Evolutionary conservation across 2,329 filamentous ascomycete genomes (phyloP), one percentile per base, ranked within the genome.

Genomic region (Exophiala sp.): DNA sequence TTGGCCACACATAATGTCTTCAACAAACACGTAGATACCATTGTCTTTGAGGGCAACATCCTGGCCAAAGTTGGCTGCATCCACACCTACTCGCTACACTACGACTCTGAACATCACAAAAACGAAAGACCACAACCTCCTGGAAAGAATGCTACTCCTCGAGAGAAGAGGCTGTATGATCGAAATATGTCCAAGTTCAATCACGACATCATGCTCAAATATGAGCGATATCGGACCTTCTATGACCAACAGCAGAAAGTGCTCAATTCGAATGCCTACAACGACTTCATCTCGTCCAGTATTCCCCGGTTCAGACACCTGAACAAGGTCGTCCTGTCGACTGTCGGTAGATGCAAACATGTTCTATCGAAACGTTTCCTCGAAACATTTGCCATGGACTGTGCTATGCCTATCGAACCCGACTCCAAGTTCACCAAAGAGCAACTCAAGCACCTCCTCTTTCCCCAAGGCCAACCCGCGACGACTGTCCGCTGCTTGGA

Each of bases 121-220:
- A 19, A 30, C 19, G 53, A 54, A 13, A 50, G 46, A 40, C 56
- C 58, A 21, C 42, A n/a, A 16, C 41, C 48, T 7, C 57, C 53
- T 16, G 29, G 34, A 14, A 29, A 39, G 14, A 14, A 48, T 37
- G 55, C 53, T 13, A 46, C 51, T 6, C 38, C 43, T 10, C 55
- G 58, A 32, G 56, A 56, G 39, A 46, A 39, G 27, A 53, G 58
- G 44, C 52, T 61, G 11, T 58, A 55, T 40, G 50, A 56, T 13
- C 57, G 58, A n/a, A 61, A 58, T 47, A 37, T 55, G 30, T 34
- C 29, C 43, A 61, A 61, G 24, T 59, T 50, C 46, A 43, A 57
- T 14, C 35, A 41, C 9, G 53, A 54, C 24, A 47, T 58, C 18
- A 32, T 44, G 38, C 24, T 46, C 37, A 56, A 57, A 35, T 61